Evolutionary conservation across 225 moss, liverwort and hornwort species (phyloP).

Genomic region (Ulota crispa): DNA sequence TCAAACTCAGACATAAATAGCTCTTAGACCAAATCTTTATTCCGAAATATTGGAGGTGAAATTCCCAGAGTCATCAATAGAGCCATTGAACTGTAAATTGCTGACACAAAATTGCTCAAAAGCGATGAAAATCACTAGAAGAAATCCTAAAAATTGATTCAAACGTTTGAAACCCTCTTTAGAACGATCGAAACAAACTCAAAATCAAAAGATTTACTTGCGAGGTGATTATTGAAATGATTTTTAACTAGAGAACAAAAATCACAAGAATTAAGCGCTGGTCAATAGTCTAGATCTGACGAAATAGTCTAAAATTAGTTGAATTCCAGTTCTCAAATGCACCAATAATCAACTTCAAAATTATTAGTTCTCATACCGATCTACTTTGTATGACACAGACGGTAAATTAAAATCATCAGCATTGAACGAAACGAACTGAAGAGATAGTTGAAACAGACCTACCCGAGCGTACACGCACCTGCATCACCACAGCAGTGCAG

Average conservation of each 20-base stretch:
- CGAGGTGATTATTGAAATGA: not conserved
- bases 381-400: not conserved
- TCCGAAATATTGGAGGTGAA: not conserved
- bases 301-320: not conserved
- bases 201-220: not conserved
- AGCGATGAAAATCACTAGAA: not conserved
- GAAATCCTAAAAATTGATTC: not conserved
- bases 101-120: not conserved
- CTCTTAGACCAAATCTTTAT: not conserved
- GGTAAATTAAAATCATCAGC: not conserved
- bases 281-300: not conserved
- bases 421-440: not conserved
- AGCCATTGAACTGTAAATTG: not conserved
- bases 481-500: conserved; percentile 93
- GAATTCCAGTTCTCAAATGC: not conserved
- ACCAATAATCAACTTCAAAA: not conserved
- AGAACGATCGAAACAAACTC: not conserved
- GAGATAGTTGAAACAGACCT: conserved; percentile 29
- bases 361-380: not conserved
- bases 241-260: not conserved
- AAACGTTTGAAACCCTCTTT: not conserved
- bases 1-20: not conserved
- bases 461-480: conserved; percentile 93
- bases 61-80: not conserved
- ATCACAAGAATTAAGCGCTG: not conserved